Base-by-base conservation (phyloP, 2,329 filamentous ascomycete species). In the Leptographium flavum region DNA sequence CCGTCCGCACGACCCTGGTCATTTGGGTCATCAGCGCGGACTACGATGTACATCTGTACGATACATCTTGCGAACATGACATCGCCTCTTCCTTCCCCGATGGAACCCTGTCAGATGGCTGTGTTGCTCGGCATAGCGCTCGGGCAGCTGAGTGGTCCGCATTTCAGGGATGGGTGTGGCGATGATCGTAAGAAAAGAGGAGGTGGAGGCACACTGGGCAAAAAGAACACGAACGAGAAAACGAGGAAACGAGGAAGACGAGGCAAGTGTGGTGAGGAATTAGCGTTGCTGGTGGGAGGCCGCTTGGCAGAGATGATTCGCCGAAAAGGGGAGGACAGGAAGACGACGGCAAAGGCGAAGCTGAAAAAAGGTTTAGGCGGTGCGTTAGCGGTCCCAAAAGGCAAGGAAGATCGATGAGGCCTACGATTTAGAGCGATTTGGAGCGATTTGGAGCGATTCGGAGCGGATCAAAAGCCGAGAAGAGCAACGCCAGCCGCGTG, bases 351-450 rank as follows among this genome's bases (percentile, higher is more conserved):
- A 11, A 7, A 30, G 22, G 23, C 36, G 35, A 23, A 48, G 43
- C 43, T 45, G 43, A 48, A 44, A 45, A 46, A 48, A 48, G 47
- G 43, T 43, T 48, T 48, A 46, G 47, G 40, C 14, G 36, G 17
- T 42, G 36, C 43, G 36, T 43, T 48, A 46, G 47, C 41, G 31
- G n/a, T n/a, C 23, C 39, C 28, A 10, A 22, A 19, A 27, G 23
- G 23, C n/a, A 35, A 23, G 17, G 27, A 41, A 10, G 25, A 28
- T 13, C 23, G 23, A 28, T 27, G 23, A 39, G 38, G 25, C 38
- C 25, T 14, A 10, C 25, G 43, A 47, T 40, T 45, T 48, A 44
- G 45, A 48, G 41, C n/a, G n/a, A n/a, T n/a, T n/a, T n/a, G n/a
- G n/a, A n/a, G n/a, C n/a, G n/a, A n/a, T n/a, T n/a, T n/a, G n/a